Evolutionary conservation across 768 basidiomycete species (phyloP).

Genomic region (Leccinum imitatum): DNA sequence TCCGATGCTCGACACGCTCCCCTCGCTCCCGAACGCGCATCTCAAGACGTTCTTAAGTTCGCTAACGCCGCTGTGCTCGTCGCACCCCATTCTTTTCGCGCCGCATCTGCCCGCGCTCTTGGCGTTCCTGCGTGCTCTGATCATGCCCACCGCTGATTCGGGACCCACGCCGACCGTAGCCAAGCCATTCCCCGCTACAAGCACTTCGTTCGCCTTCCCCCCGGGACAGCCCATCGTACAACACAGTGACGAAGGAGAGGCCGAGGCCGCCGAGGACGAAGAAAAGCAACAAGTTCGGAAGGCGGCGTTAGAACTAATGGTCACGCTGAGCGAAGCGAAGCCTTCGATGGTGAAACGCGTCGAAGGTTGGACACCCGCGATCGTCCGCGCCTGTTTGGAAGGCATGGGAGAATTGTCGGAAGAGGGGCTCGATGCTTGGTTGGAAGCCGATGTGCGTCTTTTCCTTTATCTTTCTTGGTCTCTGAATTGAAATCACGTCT

Average conservation of each 20-base stretch:
- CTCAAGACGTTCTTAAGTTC: constrained; percentile 66
- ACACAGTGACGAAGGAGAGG: constrained; percentile 28
- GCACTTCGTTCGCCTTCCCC: constrained; percentile 41
- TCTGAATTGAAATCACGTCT: neutral
- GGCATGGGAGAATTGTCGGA: constrained; percentile 80
- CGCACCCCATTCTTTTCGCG: constrained; percentile 69
- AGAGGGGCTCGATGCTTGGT: constrained; percentile 58
- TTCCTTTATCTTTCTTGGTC: constrained; percentile 21
- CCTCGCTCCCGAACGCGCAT: constrained; percentile 50
- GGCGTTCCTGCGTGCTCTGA: constrained; percentile 66
- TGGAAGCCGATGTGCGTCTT: constrained; percentile 68
- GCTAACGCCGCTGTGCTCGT: constrained; percentile 67
- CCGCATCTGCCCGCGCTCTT: constrained; percentile 69
- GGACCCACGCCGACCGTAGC: constrained; percentile 54
- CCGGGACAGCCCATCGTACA: constrained; percentile 27
- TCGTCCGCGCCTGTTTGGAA: constrained; percentile 77
- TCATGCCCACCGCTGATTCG: constrained; percentile 61
- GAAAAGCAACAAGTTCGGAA: constrained; percentile 68
- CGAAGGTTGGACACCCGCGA: constrained; percentile 65
- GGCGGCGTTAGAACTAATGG: constrained; percentile 80
- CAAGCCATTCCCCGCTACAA: constrained; percentile 40
- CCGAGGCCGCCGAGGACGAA: constrained; percentile 52
- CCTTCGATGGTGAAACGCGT: constrained; percentile 68
- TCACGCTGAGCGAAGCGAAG: constrained; percentile 73
- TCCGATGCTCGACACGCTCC: constrained; percentile 75